Conservation (phyloP, 306 rosid species). For the Gillenia trifoliata region DNA sequence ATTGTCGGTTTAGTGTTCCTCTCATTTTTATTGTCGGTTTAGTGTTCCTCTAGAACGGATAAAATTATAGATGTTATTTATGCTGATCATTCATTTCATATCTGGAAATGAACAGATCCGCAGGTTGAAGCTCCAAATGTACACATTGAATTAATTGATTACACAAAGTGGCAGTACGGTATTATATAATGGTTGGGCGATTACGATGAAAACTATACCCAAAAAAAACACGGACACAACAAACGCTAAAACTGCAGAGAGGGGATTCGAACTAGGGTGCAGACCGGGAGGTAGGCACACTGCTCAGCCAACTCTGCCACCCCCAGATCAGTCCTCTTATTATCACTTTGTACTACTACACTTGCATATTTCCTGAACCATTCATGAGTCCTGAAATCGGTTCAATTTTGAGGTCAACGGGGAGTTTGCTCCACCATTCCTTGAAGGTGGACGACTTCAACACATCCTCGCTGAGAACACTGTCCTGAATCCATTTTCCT, state of each 20-base stretch:
- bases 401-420: conserved; percentile 14
- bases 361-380: neutral
- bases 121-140: no score
- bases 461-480: conserved; percentile 28
- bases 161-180: no score
- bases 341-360: neutral
- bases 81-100: no score
- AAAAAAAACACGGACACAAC: neutral
- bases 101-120: no score
- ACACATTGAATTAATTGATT: no score
- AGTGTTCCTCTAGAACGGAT: no score
- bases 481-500: conserved; percentile 24
- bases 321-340: neutral
- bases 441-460: conserved; percentile 41
- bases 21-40: no score
- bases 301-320: no score
- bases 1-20: no score
- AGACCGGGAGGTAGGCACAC: neutral
- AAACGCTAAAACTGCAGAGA: neutral
- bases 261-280: neutral
- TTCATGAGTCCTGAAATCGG: conserved; percentile 13
- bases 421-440: conserved; percentile 47
- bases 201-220: neutral
- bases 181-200: no score
- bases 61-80: no score